Base-by-base conservation (phyloP, 108 stramenopile species). In the Cyclotella baltica region DNA sequence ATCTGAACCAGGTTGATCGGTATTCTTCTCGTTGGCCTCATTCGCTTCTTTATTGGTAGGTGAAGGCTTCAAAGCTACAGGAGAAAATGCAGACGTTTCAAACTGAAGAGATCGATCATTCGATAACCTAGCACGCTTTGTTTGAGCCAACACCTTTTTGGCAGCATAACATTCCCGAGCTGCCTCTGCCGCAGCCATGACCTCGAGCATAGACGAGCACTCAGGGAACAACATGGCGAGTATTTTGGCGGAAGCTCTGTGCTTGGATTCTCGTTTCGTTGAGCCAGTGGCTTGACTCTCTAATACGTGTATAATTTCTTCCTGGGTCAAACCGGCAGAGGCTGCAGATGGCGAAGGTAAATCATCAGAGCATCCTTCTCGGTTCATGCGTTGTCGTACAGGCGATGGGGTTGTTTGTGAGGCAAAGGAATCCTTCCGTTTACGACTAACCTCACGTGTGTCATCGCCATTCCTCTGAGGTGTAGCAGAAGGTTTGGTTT, bases 131-230 rank as follows among this genome's bases (percentile, higher is more conserved):
- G 72, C 59, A 15, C 75, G 82, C 23, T 83, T 83, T 10, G 76
- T 64, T 52, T 70, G 81, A 55, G 59, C 51, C 38, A 64, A n/a
- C 23, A 83, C 83, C 65, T 86, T 86, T 50, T 74, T 86, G 5
- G 89, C 90, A 31, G 90, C 89, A 71, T 92, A 94, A 28, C 72
- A 73, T 72, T 91, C 89, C 16, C 92, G 79, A 13, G 85, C 88
- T 18, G 86, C 86, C 74, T 95, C 94, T 13, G 94, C 94, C 34
- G 89, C 91, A 63, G 89, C 85, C 85, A 92, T 95, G 20, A 93
- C 94, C 52, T 93, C 85, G 28, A 85, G 88, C 81, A 93, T 87
- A 6, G 83, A 86, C 19, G 79, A 73, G 55, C 92, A 95, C 62
- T 90, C 86, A 3, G 94, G 94, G 75, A 95, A 95, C 11, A 95